A percentile compares a stretch with the other conserved stretches of the same genome.
phyloP scores from a whole-genome alignment of 2,329 filamentous ascomycete genomes.

The Metarhizium anisopliae region DNA sequence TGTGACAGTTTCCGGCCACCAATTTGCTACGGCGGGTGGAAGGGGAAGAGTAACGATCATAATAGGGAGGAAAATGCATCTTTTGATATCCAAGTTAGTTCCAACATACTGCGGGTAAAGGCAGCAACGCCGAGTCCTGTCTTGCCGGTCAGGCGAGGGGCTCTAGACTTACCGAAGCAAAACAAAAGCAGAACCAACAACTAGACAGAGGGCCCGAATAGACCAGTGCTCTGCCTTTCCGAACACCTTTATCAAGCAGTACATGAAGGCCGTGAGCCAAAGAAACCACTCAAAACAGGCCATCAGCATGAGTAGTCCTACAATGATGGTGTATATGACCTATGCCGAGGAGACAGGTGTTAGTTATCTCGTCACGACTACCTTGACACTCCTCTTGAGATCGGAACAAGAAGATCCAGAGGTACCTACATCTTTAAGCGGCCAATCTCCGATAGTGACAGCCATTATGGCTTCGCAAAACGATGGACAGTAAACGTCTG shows the following conservation, averaged over 20 bases:
- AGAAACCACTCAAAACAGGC: constrained; percentile 90
- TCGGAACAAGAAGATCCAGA: too few species aligned
- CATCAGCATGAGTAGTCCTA: constrained; percentile 73
- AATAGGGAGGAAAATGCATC: constrained; percentile 79
- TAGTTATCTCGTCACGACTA: background rate
- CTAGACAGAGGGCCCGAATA: constrained; percentile 65
- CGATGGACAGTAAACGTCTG: background rate
- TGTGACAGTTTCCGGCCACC: constrained; percentile 65
- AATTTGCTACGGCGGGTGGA: constrained; percentile 58
- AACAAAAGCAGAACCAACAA: constrained; percentile 69
- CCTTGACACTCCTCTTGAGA: background rate
- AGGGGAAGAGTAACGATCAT: constrained; percentile 91
- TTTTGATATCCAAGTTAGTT: constrained; percentile 23
- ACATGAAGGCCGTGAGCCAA: constrained; percentile 88
- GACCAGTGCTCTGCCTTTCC: constrained; percentile 84
- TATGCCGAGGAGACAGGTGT: constrained; percentile 28
- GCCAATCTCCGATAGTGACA: constrained; percentile 36
- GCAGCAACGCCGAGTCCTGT: background rate
- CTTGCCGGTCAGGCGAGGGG: background rate
- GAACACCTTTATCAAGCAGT: constrained; percentile 83
- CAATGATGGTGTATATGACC: constrained; percentile 78
- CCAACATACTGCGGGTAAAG: background rate
- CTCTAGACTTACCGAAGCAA: constrained; percentile 52
- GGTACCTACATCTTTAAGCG: constrained; percentile 32
- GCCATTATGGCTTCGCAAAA: constrained; percentile 26